These are phyloP conservation scores for Tulasnella calospora DNA, from an alignment of 768 basidiomycete species.

Conservation along the genomic window DNA sequence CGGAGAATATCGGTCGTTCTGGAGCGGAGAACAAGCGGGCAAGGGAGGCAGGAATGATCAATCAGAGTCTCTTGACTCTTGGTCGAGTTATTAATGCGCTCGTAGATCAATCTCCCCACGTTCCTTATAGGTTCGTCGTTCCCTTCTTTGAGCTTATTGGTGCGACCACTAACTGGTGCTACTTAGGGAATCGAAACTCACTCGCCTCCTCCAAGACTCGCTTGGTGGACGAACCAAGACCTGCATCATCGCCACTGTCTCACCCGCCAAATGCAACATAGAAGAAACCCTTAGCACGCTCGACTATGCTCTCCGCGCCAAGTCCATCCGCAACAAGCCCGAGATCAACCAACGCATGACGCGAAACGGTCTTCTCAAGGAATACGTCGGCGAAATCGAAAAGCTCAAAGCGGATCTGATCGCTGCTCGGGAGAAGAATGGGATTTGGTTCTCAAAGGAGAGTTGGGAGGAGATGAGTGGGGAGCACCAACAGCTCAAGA, in stretches of 20 bases:
- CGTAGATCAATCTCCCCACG: conserved; percentile 84
- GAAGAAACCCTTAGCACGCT: conserved; percentile 99
- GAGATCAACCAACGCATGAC: conserved; percentile 94
- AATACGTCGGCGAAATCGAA: conserved; percentile 91
- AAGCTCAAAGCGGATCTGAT: conserved; percentile 83
- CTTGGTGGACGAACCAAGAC: conserved; percentile 96
- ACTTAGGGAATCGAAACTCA: conserved; percentile 91
- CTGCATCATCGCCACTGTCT: conserved; percentile 94
- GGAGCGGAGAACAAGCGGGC: conserved; percentile 95
- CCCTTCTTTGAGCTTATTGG: conserved; percentile 16
- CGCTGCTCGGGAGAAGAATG: conserved; percentile 93
- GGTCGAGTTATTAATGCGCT: conserved; percentile 95
- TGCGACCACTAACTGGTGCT: conserved; percentile 13
- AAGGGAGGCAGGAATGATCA: conserved; percentile 97
- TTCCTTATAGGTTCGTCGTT: conserved; percentile 76
- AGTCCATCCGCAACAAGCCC: conserved; percentile 91
- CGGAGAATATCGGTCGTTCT: conserved; percentile 92
- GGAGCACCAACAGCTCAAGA: conserved; percentile 71
- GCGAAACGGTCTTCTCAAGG: conserved; percentile 83
- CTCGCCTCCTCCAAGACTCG: conserved; percentile 96
- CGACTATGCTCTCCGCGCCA: conserved; percentile 92
- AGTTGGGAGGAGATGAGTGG: conserved; percentile 76
- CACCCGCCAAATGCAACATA: conserved; percentile 86
- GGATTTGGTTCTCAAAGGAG: conserved; percentile 88
- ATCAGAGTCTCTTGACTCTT: conserved; percentile 92